These are phyloP conservation scores for Colletotrichum musicola DNA, from an alignment of 2,329 filamentous ascomycete genomes.

Conservation along the genomic window DNA sequence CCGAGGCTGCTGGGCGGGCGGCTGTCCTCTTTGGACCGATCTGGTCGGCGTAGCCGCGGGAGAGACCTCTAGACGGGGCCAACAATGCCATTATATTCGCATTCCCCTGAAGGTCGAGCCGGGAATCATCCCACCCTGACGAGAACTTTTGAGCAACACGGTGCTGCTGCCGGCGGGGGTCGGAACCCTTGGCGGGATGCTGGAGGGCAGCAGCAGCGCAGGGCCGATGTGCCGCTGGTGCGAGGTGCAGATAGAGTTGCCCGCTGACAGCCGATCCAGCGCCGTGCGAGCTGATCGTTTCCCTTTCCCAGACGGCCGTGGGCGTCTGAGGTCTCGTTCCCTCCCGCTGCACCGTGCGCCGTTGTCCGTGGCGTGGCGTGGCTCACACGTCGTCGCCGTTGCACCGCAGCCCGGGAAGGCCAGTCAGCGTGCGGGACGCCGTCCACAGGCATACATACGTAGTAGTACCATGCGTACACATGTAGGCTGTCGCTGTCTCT, in stretches of 20 bases:
- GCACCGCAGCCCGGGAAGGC: constrained; percentile 15
- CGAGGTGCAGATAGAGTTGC: constrained; percentile 39
- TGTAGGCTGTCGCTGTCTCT: no score
- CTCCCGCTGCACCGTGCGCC: background rate
- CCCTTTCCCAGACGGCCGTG: constrained; percentile 21
- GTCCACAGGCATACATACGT: no score
- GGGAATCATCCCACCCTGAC: constrained; percentile 24
- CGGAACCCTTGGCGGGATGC: constrained; percentile 6
- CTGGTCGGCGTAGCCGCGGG: constrained; percentile 31
- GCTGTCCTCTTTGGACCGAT: constrained; percentile 12
- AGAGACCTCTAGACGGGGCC: constrained; percentile 15
- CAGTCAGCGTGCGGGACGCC: background rate
- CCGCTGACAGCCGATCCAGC: constrained; percentile 34
- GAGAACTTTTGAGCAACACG: constrained; percentile 13
- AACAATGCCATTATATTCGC: constrained; percentile 24
- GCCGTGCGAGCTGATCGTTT: constrained; percentile 34
- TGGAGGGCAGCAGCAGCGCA: constrained; percentile 8
- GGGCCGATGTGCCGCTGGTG: constrained; percentile 32
- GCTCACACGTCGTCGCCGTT: constrained; percentile 18
- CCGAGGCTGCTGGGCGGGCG: constrained; percentile 32
- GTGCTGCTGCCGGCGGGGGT: constrained; percentile 1
- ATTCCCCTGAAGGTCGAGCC: constrained; percentile 8
- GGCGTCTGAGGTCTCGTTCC: constrained; percentile 10
- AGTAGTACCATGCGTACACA: no score
- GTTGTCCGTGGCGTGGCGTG: background rate